Conservation (phyloP, 2,329 filamentous ascomycete genomes). For the Emericellopsis atlantica region DNA sequence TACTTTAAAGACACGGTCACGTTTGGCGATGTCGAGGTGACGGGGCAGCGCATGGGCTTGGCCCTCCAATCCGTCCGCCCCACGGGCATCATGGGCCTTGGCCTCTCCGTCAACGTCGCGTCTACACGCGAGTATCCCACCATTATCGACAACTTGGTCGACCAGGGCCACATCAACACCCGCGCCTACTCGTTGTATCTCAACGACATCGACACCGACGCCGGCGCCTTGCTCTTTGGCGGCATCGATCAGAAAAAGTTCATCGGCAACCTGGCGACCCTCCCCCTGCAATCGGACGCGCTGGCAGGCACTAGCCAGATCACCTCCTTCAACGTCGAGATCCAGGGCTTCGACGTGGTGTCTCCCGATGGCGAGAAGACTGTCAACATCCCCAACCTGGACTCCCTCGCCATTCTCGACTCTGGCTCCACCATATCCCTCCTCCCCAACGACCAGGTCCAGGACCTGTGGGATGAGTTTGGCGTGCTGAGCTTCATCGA, state of each 20-base stretch:
- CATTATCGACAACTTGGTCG: constrained; percentile 51
- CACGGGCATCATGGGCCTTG: constrained; percentile 46
- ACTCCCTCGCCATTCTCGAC: constrained; percentile 53
- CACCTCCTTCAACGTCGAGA: constrained; percentile 20
- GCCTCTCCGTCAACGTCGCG: constrained; percentile 38
- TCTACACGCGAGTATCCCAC: constrained; percentile 34
- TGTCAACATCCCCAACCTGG: constrained; percentile 20
- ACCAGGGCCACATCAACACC: constrained; percentile 46
- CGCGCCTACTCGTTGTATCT: constrained; percentile 60
- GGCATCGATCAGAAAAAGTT: constrained; percentile 68
- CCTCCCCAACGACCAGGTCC: constrained; percentile 47
- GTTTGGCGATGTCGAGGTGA: constrained; percentile 32
- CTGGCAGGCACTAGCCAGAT: constrained; percentile 25
- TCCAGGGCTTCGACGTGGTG: constrained; percentile 24
- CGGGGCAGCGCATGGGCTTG: constrained; percentile 41
- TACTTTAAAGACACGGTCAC: constrained; percentile 44
- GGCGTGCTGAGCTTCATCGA: constrained; percentile 29
- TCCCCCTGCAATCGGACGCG: constrained; percentile 33
- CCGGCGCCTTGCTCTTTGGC: constrained; percentile 64
- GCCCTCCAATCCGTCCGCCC: constrained; percentile 33
- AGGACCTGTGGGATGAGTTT: constrained; percentile 35
- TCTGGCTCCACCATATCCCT: constrained; percentile 62
- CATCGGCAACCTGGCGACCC: constrained; percentile 30
- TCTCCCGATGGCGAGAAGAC: constrained; percentile 11
- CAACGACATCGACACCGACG: constrained; percentile 50